Evolutionary conservation across 2,329 filamentous ascomycete genomes (phyloP).

Genomic region (Paramyrothecium roridum): DNA sequence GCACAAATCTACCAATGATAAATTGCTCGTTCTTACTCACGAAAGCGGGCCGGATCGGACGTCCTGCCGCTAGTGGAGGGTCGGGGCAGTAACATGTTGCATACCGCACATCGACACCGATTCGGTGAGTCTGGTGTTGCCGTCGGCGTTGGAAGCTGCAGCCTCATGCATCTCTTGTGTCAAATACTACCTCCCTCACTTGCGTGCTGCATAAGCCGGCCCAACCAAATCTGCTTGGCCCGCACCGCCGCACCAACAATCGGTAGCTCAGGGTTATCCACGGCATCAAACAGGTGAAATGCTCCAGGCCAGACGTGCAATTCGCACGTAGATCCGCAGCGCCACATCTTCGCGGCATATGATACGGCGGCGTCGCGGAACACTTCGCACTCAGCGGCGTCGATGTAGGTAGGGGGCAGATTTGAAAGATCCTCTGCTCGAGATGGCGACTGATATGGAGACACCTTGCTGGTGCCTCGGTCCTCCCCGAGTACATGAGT

Average conservation of each 20-base stretch:
- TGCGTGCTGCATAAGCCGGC: slow-evolving; percentile 5
- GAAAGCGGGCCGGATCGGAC: no score
- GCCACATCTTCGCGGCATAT: slow-evolving; percentile 14
- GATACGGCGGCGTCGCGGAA: slow-evolving; percentile 14
- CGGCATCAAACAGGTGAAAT: slow-evolving; percentile 12
- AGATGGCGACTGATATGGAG: slow-evolving; percentile 11
- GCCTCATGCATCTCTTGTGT: no score
- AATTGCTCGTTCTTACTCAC: no score
- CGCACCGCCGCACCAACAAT: slow-evolving; percentile 7
- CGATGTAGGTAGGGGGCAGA: slow-evolving; percentile 15
- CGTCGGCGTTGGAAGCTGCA: no score
- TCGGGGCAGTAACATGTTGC: no score
- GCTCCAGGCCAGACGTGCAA: slow-evolving; percentile 16
- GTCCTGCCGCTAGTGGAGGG: no score
- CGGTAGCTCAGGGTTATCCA: slow-evolving; percentile 11
- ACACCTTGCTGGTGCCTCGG: slow-evolving; percentile 8
- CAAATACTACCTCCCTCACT: no score
- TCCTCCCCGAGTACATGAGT: slow-evolving; percentile 8
- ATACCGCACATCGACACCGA: no score
- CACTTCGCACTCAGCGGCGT: slow-evolving; percentile 14
- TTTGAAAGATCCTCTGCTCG: slow-evolving; percentile 10
- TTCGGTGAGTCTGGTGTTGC: no score
- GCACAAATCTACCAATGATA: no score
- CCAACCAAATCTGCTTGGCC: slow-evolving; percentile 6
- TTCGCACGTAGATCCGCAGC: slow-evolving; percentile 13